Conservation (phyloP, 2,329 filamentous ascomycete genomes). For the Claviceps humidiphila region DNA sequence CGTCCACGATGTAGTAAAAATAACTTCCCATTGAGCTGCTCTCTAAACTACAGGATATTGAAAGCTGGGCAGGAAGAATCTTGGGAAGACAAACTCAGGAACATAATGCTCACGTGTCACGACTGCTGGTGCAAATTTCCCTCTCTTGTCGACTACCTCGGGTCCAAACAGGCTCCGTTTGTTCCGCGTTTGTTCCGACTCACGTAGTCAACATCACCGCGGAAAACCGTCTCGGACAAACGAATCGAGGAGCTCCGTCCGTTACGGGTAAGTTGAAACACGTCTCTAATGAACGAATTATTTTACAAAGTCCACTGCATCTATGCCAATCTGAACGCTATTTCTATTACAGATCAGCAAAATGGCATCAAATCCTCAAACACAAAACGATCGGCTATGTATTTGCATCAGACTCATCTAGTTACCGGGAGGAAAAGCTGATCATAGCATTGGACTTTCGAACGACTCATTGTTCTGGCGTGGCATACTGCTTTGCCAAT, state of each 20-base stretch:
- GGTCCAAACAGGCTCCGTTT: not conserved
- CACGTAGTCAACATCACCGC: not conserved
- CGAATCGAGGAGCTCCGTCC: not conserved
- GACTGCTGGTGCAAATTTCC: too few species aligned
- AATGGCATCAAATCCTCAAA: not conserved
- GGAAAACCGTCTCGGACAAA: not conserved
- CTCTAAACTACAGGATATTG: too few species aligned
- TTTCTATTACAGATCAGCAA: too few species aligned
- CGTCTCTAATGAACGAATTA: not conserved
- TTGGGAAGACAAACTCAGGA: too few species aligned
- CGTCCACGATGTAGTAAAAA: too few species aligned
- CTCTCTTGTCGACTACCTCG: too few species aligned
- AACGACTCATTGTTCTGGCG: slow-evolving; percentile 37
- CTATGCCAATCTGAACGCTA: too few species aligned
- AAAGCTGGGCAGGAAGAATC: too few species aligned
- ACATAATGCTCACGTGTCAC: too few species aligned
- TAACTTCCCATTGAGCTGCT: too few species aligned
- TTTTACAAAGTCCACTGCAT: too few species aligned
- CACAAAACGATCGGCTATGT: not conserved
- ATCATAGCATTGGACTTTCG: slow-evolving; percentile 9
- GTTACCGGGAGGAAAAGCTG: slow-evolving; percentile 8
- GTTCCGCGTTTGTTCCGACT: not conserved
- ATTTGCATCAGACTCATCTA: too few species aligned
- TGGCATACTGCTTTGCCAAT: slow-evolving; percentile 24
- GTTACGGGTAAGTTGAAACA: not conserved